A percentile compares a stretch with the other conserved stretches of the same genome.
Conservation (phyloP, 2,329 filamentous ascomycete species). For the Penicillium decumbens region DNA sequence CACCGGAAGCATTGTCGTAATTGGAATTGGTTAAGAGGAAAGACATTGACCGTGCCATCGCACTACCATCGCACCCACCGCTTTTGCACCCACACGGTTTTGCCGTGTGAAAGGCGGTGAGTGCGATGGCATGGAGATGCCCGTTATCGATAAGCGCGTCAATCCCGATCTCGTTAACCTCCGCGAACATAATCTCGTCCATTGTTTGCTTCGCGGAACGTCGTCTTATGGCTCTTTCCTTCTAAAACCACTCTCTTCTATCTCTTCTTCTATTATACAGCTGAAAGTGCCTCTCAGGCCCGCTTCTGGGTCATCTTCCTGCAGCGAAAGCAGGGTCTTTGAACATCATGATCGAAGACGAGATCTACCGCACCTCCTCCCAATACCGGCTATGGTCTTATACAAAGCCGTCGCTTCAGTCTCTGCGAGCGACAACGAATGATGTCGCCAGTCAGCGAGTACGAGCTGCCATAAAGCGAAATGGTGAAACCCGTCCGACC, state of each 20-base stretch:
- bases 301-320: not conserved
- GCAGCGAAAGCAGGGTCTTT: not conserved
- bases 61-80: too few relatives aligned
- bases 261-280: not conserved
- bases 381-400: conserved; percentile 94
- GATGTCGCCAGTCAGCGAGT: conserved; percentile 67
- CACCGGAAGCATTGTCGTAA: too few relatives aligned
- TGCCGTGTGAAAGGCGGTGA: too few relatives aligned
- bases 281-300: too few relatives aligned
- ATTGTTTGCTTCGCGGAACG: not conserved
- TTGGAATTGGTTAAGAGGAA: too few relatives aligned
- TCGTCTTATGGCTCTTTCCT: not conserved
- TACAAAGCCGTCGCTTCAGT: conserved; percentile 64
- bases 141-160: conserved; percentile 1
- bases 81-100: too few relatives aligned
- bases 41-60: too few relatives aligned
- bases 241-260: not conserved
- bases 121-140: not conserved
- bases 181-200: not conserved
- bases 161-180: not conserved
- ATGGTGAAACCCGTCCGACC: conserved; percentile 35
- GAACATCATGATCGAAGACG: conserved; percentile 73
- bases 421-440: conserved; percentile 75
- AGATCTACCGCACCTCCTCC: conserved; percentile 80
- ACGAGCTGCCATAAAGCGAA: conserved; percentile 52